phyloP scores from a whole-genome alignment of 306 rosid genomes.

The Canavalia ensiformis region DNA sequence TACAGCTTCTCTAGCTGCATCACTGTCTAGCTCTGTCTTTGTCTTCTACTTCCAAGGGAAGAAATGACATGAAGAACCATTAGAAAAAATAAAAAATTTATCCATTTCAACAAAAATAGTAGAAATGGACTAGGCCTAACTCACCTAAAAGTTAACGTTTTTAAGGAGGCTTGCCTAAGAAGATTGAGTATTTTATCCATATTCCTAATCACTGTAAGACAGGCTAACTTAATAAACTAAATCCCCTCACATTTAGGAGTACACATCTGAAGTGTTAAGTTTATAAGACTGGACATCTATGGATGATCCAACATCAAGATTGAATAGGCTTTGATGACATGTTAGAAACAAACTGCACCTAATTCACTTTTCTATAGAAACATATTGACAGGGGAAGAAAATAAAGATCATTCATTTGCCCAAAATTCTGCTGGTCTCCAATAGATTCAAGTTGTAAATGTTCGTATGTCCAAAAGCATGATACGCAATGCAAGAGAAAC shows the following conservation, averaged over 20 bases:
- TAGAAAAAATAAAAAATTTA: neutral
- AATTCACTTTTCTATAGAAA: neutral
- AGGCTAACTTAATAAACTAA: too few relatives aligned
- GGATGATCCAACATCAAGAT: too few relatives aligned
- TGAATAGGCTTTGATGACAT: too few relatives aligned
- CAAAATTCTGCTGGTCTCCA: neutral
- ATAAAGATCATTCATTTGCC: neutral
- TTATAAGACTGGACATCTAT: too few relatives aligned
- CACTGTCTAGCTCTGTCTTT: neutral
- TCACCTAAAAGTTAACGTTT: too few relatives aligned
- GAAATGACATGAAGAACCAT: neutral
- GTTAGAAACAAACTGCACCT: too few relatives aligned
- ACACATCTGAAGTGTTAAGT: too few relatives aligned
- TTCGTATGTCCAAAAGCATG: neutral
- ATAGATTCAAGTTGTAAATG: neutral
- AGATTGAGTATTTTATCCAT: too few relatives aligned
- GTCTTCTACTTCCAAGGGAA: neutral
- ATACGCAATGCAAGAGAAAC: slow-evolving; percentile 21
- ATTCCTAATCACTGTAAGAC: too few relatives aligned
- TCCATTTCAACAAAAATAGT: neutral
- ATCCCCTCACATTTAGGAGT: too few relatives aligned
- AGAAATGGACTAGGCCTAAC: too few relatives aligned
- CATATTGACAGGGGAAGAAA: neutral
- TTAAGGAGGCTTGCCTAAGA: too few relatives aligned
- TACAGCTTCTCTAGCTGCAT: neutral